A percentile compares a stretch with the other conserved stretches of the same genome.
Conservation (phyloP, 2,329 filamentous ascomycete species). For the Xylaria digitata region DNA sequence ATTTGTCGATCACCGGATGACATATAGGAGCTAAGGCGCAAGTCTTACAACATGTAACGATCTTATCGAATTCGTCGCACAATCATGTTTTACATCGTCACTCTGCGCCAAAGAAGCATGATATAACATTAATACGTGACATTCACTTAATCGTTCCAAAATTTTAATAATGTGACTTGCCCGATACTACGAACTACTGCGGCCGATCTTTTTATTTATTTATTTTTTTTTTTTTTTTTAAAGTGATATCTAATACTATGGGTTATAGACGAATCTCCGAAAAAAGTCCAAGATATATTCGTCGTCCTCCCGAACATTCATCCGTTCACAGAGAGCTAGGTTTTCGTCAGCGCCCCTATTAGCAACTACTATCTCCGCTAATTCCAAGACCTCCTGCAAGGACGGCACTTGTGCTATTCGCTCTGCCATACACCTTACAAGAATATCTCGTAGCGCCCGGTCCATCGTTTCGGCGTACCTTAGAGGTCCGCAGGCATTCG, state of each 20-base stretch:
- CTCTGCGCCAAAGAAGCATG: background rate
- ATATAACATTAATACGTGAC: background rate
- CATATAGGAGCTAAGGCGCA: background rate
- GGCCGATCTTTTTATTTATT: too few species aligned
- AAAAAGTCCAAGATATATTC: conserved; percentile 1
- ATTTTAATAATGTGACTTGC: background rate
- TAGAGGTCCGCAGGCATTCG: background rate
- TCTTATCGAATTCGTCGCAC: background rate
- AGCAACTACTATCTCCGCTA: conserved; percentile 5
- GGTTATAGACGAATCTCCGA: conserved; percentile 8
- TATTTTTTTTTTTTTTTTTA: too few species aligned
- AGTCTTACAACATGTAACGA: background rate
- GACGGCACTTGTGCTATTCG: background rate
- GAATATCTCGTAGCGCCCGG: conserved; percentile 9
- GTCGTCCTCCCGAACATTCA: conserved; percentile 11
- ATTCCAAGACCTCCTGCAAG: background rate
- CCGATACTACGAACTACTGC: background rate
- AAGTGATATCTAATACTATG: too few species aligned
- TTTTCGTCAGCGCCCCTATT: background rate
- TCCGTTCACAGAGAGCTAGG: background rate
- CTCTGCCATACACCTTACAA: conserved; percentile 1
- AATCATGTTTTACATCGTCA: background rate
- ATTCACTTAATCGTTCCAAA: background rate
- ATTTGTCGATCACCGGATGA: background rate
- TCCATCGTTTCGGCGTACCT: background rate